phyloP scores from a whole-genome alignment of 225 moss, liverwort and hornwort genomes.

The Neckera pumila region DNA sequence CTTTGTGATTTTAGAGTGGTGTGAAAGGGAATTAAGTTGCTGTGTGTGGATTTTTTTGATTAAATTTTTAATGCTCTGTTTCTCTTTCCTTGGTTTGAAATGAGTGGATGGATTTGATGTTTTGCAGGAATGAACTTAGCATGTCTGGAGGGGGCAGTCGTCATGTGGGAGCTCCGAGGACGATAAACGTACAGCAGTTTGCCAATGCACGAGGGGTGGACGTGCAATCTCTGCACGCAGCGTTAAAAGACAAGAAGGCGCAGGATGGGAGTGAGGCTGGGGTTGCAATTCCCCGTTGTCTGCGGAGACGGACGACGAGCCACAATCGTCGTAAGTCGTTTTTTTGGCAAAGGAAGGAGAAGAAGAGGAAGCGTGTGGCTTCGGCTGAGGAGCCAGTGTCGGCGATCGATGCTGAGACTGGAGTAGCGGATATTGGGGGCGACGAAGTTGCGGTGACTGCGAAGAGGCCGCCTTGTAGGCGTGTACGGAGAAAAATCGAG shows the following conservation, averaged over 20 bases:
- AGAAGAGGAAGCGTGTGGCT: constrained; percentile 14
- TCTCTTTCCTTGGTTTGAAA: background rate
- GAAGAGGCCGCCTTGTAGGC: constrained; percentile 44
- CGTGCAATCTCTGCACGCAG: constrained; percentile 44
- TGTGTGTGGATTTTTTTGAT: background rate
- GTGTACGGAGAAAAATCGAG: constrained; percentile 76
- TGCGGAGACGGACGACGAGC: constrained; percentile 82
- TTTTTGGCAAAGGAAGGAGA: constrained; percentile 36
- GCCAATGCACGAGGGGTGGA: constrained; percentile 66
- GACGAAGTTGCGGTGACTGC: background rate
- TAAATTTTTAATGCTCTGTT: background rate
- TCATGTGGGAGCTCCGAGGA: constrained; percentile 65
- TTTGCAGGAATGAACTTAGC: background rate
- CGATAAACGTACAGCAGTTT: constrained; percentile 65
- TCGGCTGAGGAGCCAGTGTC: background rate
- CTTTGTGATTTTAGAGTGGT: background rate
- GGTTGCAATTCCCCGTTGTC: constrained; percentile 44
- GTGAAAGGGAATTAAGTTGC: background rate
- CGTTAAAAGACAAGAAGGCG: constrained; percentile 18
- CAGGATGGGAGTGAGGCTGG: background rate
- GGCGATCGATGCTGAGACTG: background rate
- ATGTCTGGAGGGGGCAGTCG: constrained; percentile 29
- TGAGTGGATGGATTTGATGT: background rate
- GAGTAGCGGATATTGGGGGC: background rate
- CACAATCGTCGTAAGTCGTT: constrained; percentile 73